Conservation (phyloP, 177 flowering plant species). For the Vitis hybrid region DNA sequence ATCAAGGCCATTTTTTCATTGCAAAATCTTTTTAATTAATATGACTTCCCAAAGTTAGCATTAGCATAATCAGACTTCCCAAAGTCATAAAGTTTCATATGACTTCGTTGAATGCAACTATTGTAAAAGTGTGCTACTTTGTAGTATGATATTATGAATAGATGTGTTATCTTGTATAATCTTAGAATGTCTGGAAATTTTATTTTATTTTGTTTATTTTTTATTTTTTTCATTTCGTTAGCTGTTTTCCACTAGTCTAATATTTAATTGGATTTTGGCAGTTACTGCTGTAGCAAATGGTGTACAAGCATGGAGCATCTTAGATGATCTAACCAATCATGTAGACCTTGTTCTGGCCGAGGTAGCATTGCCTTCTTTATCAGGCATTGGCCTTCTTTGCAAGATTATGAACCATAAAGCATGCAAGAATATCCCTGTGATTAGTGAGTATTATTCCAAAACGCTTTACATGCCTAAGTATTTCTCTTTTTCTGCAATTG, state of each 20-base stretch:
- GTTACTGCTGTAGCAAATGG: slow-evolving; percentile 58
- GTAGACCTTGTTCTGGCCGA: slow-evolving; percentile 59
- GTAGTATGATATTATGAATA: too few relatives aligned
- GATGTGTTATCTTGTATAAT: too few relatives aligned
- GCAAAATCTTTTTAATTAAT: too few relatives aligned
- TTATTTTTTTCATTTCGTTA: too few relatives aligned
- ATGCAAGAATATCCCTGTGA: slow-evolving; percentile 58
- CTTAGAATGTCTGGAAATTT: too few relatives aligned
- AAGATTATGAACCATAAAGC: slow-evolving; percentile 57
- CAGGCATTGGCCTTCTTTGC: slow-evolving; percentile 54
- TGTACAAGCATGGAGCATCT: slow-evolving; percentile 57
- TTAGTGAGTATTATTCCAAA: slow-evolving; percentile 47
- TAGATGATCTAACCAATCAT: slow-evolving; percentile 41
- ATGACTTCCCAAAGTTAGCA: too few relatives aligned
- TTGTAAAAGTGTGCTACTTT: too few relatives aligned
- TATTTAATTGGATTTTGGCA: slow-evolving; percentile 22
- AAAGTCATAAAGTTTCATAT: too few relatives aligned
- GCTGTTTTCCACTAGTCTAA: not conserved
- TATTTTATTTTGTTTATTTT: too few relatives aligned
- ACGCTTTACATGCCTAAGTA: slow-evolving; percentile 1
- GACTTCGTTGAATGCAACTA: too few relatives aligned
- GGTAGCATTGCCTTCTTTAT: slow-evolving; percentile 55
- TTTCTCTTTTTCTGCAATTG: not conserved
- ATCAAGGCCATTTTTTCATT: too few relatives aligned
- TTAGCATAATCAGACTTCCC: too few relatives aligned